A percentile compares a stretch with the other conserved stretches of the same genome.
Evolutionary conservation across 148 eudicot genomes (phyloP).

Genomic region (Vaccinium vitisidaea): DNA sequence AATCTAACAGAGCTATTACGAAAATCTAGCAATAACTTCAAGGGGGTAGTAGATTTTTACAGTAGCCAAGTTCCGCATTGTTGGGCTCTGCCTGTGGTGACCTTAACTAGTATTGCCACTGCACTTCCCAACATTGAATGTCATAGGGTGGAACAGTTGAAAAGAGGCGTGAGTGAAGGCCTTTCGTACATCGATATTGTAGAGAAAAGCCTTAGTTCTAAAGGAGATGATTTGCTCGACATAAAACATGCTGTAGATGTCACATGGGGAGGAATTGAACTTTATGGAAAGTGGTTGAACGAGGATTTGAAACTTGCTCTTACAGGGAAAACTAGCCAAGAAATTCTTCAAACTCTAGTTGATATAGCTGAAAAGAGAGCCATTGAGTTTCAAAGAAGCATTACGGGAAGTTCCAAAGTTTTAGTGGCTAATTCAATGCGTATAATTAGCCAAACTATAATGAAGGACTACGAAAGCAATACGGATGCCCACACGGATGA

Average conservation of each 20-base stretch:
- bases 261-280: no score
- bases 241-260: no score
- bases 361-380: neutral
- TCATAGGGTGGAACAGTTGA: neutral
- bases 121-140: neutral
- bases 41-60: neutral
- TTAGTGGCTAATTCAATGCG: neutral
- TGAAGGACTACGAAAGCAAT: no score
- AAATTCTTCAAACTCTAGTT: neutral
- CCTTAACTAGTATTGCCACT: neutral
- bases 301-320: neutral
- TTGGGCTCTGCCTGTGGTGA: slow-evolving; percentile 5
- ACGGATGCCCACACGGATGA: no score
- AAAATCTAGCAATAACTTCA: neutral
- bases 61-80: neutral
- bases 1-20: neutral
- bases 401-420: neutral
- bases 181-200: neutral
- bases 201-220: neutral
- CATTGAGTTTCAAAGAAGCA: no score
- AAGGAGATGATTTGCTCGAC: no score
- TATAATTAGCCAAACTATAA: no score
- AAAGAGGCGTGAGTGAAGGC: neutral
- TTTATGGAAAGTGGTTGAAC: no score
- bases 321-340: neutral